phyloP scores from a whole-genome alignment of 352 stramenopile species.

The Blastocystis sp. region DNA sequence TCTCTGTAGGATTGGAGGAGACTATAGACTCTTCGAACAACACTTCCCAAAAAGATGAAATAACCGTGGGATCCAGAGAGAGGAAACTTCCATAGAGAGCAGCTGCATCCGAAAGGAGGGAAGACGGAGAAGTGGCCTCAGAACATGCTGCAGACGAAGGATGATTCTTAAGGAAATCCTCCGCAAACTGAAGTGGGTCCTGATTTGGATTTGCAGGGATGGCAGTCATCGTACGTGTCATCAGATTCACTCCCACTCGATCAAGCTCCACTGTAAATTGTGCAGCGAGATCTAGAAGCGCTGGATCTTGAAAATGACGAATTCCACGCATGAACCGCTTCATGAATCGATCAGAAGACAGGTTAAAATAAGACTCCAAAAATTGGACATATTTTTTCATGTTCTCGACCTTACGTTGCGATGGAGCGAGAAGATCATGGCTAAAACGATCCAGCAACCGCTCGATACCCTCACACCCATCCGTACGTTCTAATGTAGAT shows the following conservation, averaged over 20 bases:
- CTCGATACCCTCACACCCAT: not conserved
- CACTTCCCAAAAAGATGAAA: not conserved
- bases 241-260: slow-evolving; percentile 38
- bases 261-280: slow-evolving; percentile 43
- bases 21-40: not conserved
- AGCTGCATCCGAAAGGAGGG: not conserved
- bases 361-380: not conserved
- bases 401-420: not conserved
- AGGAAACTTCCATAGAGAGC: slow-evolving; percentile 5
- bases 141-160: not conserved
- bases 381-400: not conserved
- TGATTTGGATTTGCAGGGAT: not conserved
- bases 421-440: not conserved
- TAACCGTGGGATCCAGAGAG: not conserved
- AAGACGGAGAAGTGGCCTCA: not conserved
- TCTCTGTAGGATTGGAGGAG: not conserved
- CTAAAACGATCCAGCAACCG: not conserved
- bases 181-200: not conserved
- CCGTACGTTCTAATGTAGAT: not conserved
- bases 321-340: not conserved
- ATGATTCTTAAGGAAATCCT: slow-evolving; percentile 9
- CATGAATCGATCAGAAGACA: not conserved
- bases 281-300: not conserved
- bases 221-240: not conserved
- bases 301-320: not conserved